Conservation (phyloP, 192 early-diverging fungal genomes). For the Powellomyces hirtus region DNA sequence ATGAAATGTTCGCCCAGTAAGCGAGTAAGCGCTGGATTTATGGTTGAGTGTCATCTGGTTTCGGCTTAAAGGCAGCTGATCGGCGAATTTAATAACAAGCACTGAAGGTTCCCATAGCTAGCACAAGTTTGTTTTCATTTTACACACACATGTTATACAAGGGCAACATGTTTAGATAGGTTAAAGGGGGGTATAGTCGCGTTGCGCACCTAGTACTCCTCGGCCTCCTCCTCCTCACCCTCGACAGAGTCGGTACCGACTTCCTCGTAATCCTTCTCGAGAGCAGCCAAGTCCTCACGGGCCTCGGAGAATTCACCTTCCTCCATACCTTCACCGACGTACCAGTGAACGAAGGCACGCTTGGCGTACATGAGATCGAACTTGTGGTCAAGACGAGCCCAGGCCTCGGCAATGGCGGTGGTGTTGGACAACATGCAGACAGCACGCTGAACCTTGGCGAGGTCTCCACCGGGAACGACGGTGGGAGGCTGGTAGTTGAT, state of each 20-base stretch:
- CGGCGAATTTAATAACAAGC: no score
- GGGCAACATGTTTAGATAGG: no score
- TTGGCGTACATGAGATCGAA: constrained; percentile 99
- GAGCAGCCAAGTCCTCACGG: constrained; percentile 98
- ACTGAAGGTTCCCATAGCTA: no score
- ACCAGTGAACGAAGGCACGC: constrained; percentile 99
- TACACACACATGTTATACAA: no score
- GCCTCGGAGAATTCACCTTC: constrained; percentile 99
- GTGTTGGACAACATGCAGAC: constrained; percentile 99
- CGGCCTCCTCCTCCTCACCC: constrained; percentile 77
- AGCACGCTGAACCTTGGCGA: constrained; percentile 94
- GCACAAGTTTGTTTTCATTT: no score
- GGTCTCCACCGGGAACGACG: constrained; percentile 87
- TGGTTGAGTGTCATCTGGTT: no score
- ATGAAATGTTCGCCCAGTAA: no score
- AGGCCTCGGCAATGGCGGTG: constrained; percentile 98
- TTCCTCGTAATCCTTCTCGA: constrained; percentile 99
- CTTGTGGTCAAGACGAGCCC: constrained; percentile 99
- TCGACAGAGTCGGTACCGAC: constrained; percentile 94
- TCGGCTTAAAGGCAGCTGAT: no score
- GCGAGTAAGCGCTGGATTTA: no score
- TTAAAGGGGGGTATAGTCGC: no score
- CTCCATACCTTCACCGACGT: constrained; percentile 99
- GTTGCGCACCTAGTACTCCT: constrained; percentile 39
- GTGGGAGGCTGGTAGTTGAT: constrained; percentile 94